phyloP scores from a whole-genome alignment of 306 rosid genomes.

The Pachyrhizus erosus region DNA sequence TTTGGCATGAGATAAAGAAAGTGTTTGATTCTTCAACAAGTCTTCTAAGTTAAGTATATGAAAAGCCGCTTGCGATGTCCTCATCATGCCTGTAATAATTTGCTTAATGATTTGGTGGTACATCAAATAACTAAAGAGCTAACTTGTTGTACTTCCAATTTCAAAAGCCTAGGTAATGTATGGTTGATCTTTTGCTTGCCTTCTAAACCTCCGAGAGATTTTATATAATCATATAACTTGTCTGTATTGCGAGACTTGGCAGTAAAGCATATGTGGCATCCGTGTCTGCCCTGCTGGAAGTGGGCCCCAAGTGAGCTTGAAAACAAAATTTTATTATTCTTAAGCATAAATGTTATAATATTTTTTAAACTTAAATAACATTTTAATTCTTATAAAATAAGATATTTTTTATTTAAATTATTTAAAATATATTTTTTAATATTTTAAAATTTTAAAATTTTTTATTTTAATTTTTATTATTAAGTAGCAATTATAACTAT shows the following conservation, averaged over 20 bases:
- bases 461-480: too few species aligned
- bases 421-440: too few species aligned
- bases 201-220: constrained; percentile 33
- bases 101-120: background rate
- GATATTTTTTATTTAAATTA: too few species aligned
- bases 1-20: background rate
- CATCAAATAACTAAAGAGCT: background rate
- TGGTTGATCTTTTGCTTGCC: constrained; percentile 28
- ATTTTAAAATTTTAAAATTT: too few species aligned
- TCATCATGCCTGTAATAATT: constrained; percentile 18
- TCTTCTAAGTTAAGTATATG: background rate
- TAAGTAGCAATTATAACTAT: too few species aligned
- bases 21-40: background rate
- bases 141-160: background rate
- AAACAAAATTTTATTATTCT: background rate
- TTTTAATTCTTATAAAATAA: too few species aligned
- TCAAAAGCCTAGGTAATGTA: background rate
- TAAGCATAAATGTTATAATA: background rate
- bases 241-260: constrained; percentile 24
- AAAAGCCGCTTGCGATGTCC: background rate
- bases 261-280: constrained; percentile 32
- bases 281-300: background rate
- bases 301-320: background rate
- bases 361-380: too few species aligned
- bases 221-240: background rate